Evolutionary conservation across 805 yeast genomes (phyloP).

Genomic region (Zygosaccharomyces gambellarensis): DNA sequence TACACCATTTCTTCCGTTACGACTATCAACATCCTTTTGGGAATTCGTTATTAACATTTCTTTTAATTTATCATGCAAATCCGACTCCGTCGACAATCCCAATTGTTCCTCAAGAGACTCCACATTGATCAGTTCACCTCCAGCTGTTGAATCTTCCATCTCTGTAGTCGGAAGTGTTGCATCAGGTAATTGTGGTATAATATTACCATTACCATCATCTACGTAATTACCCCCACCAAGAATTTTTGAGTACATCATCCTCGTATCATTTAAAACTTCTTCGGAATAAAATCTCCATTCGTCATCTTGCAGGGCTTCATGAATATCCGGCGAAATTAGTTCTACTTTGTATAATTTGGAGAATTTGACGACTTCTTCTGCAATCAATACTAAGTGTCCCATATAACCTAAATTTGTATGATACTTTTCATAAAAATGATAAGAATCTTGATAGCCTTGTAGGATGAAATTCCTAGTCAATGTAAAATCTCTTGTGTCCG

Average conservation of each 20-base stretch:
- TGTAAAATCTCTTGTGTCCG: conserved; percentile 54
- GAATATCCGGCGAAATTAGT: conserved; percentile 31
- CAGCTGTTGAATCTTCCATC: conserved; percentile 3
- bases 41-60: conserved; percentile 25
- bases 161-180: conserved; percentile 2
- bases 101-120: conserved; percentile 18
- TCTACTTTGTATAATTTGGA: conserved; percentile 39
- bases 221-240: conserved; percentile 35
- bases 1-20: conserved; percentile 32
- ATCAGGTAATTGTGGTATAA: conserved; percentile 25
- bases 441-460: conserved; percentile 56
- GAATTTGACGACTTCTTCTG: conserved; percentile 94
- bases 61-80: conserved; percentile 25
- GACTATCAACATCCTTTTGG: conserved; percentile 26
- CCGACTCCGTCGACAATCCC: conserved; percentile 19
- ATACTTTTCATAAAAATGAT: conserved; percentile 52
- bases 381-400: conserved; percentile 93
- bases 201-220: conserved; percentile 30
- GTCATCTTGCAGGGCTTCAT: conserved; percentile 18
- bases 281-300: conserved; percentile 30
- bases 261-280: conserved; percentile 31
- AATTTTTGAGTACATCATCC: conserved; percentile 35
- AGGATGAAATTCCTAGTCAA: conserved; percentile 54
- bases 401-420: conserved; percentile 82
- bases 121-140: conserved; percentile 14